Percentiles rank a stretch among this genome's conserved stretches.
Evolutionary conservation across 106 monocot genomes (phyloP).

Genomic region (Allium sativum): DNA sequence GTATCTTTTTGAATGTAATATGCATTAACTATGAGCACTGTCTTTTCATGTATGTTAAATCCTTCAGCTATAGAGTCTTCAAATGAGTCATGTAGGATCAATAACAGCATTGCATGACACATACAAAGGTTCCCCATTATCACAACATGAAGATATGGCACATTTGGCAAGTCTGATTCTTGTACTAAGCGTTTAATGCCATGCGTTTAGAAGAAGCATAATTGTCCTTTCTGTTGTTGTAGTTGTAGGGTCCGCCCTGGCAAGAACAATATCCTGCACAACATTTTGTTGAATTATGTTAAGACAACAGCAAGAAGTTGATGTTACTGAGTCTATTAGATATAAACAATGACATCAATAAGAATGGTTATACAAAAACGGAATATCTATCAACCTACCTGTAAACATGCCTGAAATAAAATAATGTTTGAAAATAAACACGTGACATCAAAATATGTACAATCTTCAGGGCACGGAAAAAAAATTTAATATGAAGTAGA

Average conservation of each 20-base stretch:
- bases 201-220: conserved; percentile 26
- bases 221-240: conserved; percentile 28
- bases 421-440: no score
- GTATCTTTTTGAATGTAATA: conserved; percentile 16
- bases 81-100: conserved; percentile 18
- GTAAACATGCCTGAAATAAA: no score
- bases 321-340: no score
- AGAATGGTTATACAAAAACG: no score
- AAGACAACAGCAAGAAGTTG: no score
- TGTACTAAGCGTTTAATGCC: conserved; percentile 4
- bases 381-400: no score
- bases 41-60: conserved; percentile 6
- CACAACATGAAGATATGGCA: conserved; percentile 22
- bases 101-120: conserved; percentile 13
- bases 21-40: conserved; percentile 21
- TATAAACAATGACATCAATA: no score
- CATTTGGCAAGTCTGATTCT: conserved; percentile 14
- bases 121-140: conserved; percentile 22
- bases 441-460: no score
- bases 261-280: not conserved
- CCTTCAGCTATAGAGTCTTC: conserved; percentile 10
- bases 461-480: no score
- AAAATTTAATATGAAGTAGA: no score
- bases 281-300: no score
- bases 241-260: conserved; percentile 17